Percentiles rank a stretch among this genome's conserved stretches.
phyloP scores from a whole-genome alignment of 176 grass and related monocot genomes.

The Hordeum vulgare region MorexV3_pseudomolecules_assembly NC_058524.1:187693380-187693879 shows the following conservation, averaged over 20 bases:
- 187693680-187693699: conserved; percentile 67
- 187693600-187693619: conserved; percentile 27
- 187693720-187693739: conserved; percentile 53
- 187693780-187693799: not conserved
- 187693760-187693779: not conserved
- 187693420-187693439: not conserved
- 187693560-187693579: not conserved
- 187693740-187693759: conserved; percentile 31
- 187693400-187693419: not conserved
- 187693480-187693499: conserved; percentile 83
- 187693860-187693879: not conserved
- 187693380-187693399: not conserved
- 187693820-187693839: not conserved
- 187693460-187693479: conserved; percentile 36
- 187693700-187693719: conserved; percentile 69
- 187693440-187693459: not conserved
- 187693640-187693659: conserved; percentile 85
- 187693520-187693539: not conserved
- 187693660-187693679: conserved; percentile 65
- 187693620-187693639: conserved; percentile 91
- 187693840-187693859: not conserved
- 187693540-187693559: not conserved
- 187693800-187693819: not conserved
- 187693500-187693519: conserved; percentile 66
- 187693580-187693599: conserved; percentile 13